A percentile compares a stretch with the other conserved stretches of the same genome.
Conservation (phyloP, 139 green algal genomes). For the Edaphochlamys debaryana region DNA sequence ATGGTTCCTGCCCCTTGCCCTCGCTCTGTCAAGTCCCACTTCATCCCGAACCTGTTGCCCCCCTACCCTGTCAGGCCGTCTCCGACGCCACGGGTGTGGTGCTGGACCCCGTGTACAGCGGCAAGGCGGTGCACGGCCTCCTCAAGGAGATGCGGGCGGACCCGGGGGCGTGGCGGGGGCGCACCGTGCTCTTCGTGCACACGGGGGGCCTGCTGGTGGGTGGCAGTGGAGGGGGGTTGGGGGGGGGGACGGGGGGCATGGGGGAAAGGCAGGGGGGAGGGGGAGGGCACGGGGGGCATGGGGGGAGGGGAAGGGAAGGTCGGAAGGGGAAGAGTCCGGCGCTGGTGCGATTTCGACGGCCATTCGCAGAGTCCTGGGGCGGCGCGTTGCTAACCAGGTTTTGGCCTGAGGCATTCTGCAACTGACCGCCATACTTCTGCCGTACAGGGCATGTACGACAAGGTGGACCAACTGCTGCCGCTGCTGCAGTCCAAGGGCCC, state of each 20-base stretch:
- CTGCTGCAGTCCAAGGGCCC: constrained; percentile 40
- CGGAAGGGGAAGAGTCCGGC: no score
- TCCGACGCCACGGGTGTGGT: constrained; percentile 79
- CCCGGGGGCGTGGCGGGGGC: constrained; percentile 79
- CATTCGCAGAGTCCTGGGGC: no score
- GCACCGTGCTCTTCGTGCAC: constrained; percentile 87
- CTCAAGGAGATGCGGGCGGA: constrained; percentile 74
- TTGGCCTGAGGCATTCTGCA: no score
- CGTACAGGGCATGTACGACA: constrained; percentile 91
- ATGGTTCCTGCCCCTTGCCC: no score
- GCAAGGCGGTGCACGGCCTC: constrained; percentile 86
- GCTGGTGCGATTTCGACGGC: no score
- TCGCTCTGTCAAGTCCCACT: no score
- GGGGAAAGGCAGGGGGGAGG: no score
- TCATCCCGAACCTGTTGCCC: no score
- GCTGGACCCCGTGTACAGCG: constrained; percentile 94
- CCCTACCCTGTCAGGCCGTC: constrained; percentile 61
- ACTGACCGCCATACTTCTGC: background rate
- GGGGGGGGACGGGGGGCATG: background rate
- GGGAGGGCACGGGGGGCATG: no score
- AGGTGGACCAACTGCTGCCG: constrained; percentile 81
- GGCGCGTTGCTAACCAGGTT: no score
- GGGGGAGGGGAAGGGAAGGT: no score
- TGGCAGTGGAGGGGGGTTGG: background rate
- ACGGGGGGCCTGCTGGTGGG: constrained; percentile 87